Conservation (phyloP, 1,284 basidiomycete genomes). For the Pascua guehoae region DNA sequence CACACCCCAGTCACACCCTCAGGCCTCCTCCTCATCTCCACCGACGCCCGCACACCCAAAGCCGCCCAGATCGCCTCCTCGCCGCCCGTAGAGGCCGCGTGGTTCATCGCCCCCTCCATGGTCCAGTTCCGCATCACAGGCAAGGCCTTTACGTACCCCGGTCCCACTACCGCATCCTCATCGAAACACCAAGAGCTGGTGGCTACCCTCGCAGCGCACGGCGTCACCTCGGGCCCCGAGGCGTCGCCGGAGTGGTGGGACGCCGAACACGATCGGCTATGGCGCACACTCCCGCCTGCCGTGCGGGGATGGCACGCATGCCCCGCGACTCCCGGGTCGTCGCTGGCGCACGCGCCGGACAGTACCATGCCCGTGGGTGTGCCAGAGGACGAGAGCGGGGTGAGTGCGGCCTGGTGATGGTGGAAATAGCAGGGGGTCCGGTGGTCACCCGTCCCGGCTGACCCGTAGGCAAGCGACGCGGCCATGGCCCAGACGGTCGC, state of each 20-base stretch:
- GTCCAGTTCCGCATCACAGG: slow-evolving; percentile 46
- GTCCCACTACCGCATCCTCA: slow-evolving; percentile 18
- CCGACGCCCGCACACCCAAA: slow-evolving; percentile 47
- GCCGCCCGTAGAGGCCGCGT: slow-evolving; percentile 36
- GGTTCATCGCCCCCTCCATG: slow-evolving; percentile 38
- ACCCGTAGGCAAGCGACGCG: slow-evolving; percentile 7
- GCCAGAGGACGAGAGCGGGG: not conserved
- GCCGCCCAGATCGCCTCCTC: slow-evolving; percentile 33
- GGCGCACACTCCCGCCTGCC: slow-evolving; percentile 38
- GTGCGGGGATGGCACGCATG: slow-evolving; percentile 45
- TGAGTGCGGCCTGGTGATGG: not conserved
- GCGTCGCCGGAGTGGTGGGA: slow-evolving; percentile 35
- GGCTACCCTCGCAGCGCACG: not conserved
- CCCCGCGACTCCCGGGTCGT: slow-evolving; percentile 34
- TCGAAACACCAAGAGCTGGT: not conserved
- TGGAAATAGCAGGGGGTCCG: too few relatives aligned
- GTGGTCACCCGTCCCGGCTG: too few relatives aligned
- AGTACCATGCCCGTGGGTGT: not conserved
- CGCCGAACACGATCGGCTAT: slow-evolving; percentile 31
- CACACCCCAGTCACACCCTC: slow-evolving; percentile 31
- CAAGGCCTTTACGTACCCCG: slow-evolving; percentile 20
- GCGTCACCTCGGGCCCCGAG: slow-evolving; percentile 7
- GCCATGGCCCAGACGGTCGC: slow-evolving; percentile 33
- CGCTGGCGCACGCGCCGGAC: slow-evolving; percentile 25
- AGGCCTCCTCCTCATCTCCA: slow-evolving; percentile 39